Percentiles rank a stretch among this genome's conserved stretches.
Evolutionary conservation across 345 rosid species (phyloP).

Genomic region (Aethionema arabicum): DNA sequence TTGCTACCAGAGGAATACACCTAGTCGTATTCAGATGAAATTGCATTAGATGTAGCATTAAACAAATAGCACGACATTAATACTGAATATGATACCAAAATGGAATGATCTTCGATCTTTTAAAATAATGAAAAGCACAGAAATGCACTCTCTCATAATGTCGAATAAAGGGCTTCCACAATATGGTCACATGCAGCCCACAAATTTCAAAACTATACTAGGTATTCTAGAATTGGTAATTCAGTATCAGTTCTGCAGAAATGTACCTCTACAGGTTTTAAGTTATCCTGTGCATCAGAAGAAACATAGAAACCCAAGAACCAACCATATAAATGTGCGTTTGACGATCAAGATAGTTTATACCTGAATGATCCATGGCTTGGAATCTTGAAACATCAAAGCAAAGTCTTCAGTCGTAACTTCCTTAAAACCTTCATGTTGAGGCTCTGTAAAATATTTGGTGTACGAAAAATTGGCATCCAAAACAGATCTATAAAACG

Average conservation of each 20-base stretch:
- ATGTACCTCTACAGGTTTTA: background rate
- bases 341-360: background rate
- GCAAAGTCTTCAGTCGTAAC: slow-evolving; percentile 55
- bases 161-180: slow-evolving; percentile 14
- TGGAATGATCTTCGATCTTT: background rate
- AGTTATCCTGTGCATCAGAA: background rate
- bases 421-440: slow-evolving; percentile 45
- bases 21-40: slow-evolving; percentile 36
- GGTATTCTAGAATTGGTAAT: slow-evolving; percentile 9
- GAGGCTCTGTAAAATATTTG: slow-evolving; percentile 40
- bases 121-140: slow-evolving; percentile 12
- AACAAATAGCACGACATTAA: background rate
- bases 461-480: slow-evolving; percentile 22
- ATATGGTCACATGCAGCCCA: slow-evolving; percentile 9
- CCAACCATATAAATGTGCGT: background rate
- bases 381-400: slow-evolving; percentile 47
- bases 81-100: background rate
- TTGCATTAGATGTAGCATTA: slow-evolving; percentile 14
- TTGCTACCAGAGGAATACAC: slow-evolving; percentile 72
- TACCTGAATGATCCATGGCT: slow-evolving; percentile 83
- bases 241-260: slow-evolving; percentile 3
- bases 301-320: background rate
- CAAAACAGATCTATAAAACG: background rate
- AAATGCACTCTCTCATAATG: background rate
- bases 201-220: slow-evolving; percentile 9